Conservation (phyloP, 306 rosid genomes). For the Luffa aegyptiaca region DNA sequence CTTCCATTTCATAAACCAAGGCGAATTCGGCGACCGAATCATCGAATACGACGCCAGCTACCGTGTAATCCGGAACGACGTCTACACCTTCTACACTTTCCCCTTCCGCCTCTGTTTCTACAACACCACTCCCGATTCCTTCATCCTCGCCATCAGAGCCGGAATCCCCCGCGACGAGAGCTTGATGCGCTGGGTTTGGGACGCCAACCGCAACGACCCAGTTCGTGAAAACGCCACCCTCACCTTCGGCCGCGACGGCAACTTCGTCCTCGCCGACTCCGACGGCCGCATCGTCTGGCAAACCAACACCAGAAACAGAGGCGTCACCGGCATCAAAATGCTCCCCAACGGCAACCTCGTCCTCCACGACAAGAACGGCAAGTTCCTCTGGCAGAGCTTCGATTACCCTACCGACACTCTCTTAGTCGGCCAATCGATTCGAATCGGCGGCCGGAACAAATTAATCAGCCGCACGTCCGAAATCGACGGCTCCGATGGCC, state of each 20-base stretch:
- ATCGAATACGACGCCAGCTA: constrained; percentile 16
- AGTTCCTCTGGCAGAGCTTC: constrained; percentile 29
- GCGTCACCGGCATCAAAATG: constrained; percentile 17
- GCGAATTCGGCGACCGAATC: constrained; percentile 16
- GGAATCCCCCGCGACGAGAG: constrained; percentile 11
- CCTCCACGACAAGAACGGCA: constrained; percentile 18
- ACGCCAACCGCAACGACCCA: constrained; percentile 21
- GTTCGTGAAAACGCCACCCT: constrained; percentile 25
- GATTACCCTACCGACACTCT: constrained; percentile 23
- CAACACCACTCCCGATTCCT: constrained; percentile 25
- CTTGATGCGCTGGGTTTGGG: constrained; percentile 32
- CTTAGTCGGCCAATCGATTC: constrained; percentile 16
- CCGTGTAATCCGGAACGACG: constrained; percentile 10
- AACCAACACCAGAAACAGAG: constrained; percentile 24
- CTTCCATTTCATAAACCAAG: constrained; percentile 21
- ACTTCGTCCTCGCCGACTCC: constrained; percentile 19
- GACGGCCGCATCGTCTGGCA: constrained; percentile 24
- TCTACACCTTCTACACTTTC: not conserved
- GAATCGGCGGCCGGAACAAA: constrained; percentile 6
- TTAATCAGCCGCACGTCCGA: constrained; percentile 23
- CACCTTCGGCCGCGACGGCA: constrained; percentile 17
- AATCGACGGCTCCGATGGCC: constrained; percentile 19
- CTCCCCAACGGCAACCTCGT: constrained; percentile 20
- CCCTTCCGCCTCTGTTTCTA: constrained; percentile 33
- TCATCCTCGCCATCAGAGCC: constrained; percentile 18